These are phyloP conservation scores for Spiraea crenata DNA, from an alignment of 331 rosid genomes.

Conservation along the genomic window DNA sequence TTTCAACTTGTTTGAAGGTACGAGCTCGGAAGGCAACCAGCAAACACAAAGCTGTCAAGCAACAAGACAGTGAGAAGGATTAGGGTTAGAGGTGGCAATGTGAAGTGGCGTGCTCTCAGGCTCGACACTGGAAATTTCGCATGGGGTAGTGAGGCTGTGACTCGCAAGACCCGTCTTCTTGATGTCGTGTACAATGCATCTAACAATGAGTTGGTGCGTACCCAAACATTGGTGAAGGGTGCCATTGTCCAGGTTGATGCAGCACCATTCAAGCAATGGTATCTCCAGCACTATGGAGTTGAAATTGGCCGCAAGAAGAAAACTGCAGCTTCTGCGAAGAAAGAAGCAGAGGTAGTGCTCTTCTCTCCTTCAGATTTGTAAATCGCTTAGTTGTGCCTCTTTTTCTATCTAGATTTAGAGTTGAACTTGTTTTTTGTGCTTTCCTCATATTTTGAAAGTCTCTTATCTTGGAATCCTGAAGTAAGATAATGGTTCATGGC, in stretches of 20 bases:
- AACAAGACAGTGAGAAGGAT: slow-evolving; percentile 38
- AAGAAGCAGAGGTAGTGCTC: slow-evolving; percentile 29
- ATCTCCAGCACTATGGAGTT: slow-evolving; percentile 41
- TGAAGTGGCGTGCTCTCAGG: slow-evolving; percentile 43
- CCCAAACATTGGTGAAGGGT: slow-evolving; percentile 40
- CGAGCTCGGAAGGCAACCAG: slow-evolving; percentile 42
- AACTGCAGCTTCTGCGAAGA: slow-evolving; percentile 29
- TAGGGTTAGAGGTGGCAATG: slow-evolving; percentile 40
- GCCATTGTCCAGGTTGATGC: slow-evolving; percentile 48
- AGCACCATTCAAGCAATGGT: slow-evolving; percentile 46
- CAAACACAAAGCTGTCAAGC: slow-evolving; percentile 42
- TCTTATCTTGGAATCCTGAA: background rate
- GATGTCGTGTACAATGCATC: slow-evolving; percentile 44
- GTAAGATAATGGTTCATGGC: background rate
- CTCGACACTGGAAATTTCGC: slow-evolving; percentile 38
- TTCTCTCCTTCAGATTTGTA: background rate
- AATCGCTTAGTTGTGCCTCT: background rate
- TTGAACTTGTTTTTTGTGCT: background rate
- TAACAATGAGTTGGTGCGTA: slow-evolving; percentile 46
- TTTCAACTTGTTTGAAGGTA: slow-evolving; percentile 24
- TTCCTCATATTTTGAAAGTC: background rate
- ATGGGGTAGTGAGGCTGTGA: slow-evolving; percentile 44
- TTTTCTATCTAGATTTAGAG: background rate
- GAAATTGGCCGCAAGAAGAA: slow-evolving; percentile 45
- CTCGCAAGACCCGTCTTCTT: slow-evolving; percentile 37